These are phyloP conservation scores for Amesomyces nigricolor DNA, from an alignment of 2,329 filamentous ascomycete genomes.

Conservation along the genomic window DNA sequence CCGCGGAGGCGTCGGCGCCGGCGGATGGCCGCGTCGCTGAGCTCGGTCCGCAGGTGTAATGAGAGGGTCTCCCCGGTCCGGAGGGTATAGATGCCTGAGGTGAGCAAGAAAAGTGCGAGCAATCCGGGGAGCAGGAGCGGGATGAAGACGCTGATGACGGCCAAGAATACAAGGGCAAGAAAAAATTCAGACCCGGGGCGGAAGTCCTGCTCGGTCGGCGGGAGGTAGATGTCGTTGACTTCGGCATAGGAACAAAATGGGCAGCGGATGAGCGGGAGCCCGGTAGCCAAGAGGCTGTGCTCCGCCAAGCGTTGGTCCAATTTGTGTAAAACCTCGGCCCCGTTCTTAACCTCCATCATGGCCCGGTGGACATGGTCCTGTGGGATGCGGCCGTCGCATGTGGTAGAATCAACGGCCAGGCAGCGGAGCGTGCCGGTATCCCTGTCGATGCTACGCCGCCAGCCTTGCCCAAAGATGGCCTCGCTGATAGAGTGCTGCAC, in stretches of 20 bases:
- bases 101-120: conserved; percentile 41
- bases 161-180: conserved; percentile 30
- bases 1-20: conserved; percentile 66
- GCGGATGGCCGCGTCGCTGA: conserved; percentile 58
- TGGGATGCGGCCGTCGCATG: conserved; percentile 71
- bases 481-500: conserved; percentile 77
- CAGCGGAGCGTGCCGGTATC: conserved; percentile 72
- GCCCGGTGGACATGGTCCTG: conserved; percentile 65
- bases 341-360: conserved; percentile 62
- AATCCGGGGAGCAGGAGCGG: conserved; percentile 40
- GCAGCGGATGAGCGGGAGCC: conserved; percentile 72
- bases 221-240: conserved; percentile 69
- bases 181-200: conserved; percentile 50
- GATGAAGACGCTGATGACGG: not conserved
- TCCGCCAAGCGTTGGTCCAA: conserved; percentile 75
- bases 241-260: conserved; percentile 92
- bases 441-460: conserved; percentile 72
- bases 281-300: conserved; percentile 67
- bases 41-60: conserved; percentile 39
- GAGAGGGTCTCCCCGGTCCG: conserved; percentile 40
- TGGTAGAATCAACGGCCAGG: conserved; percentile 64
- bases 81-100: conserved; percentile 29
- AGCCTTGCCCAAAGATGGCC: conserved; percentile 88
- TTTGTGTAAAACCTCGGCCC: conserved; percentile 64
- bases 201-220: conserved; percentile 48